Conservation (phyloP, 2,329 filamentous ascomycete genomes). For the Fusarium sp. region DNA sequence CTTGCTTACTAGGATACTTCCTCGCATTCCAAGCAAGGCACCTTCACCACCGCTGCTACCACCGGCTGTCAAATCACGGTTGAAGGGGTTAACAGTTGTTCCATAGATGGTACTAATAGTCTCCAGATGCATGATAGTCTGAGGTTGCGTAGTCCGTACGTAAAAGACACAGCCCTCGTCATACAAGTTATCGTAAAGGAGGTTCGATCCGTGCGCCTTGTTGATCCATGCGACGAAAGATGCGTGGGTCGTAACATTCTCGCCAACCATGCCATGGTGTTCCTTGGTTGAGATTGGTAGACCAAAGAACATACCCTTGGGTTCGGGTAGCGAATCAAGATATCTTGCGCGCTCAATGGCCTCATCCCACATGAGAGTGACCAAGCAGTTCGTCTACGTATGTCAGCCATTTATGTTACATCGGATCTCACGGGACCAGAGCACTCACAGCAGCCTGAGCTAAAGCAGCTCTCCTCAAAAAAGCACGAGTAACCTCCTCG, state of each 20-base stretch:
- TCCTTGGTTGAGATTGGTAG: slow-evolving; percentile 52
- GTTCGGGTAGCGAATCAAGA: slow-evolving; percentile 50
- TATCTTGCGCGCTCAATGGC: slow-evolving; percentile 49
- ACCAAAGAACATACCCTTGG: slow-evolving; percentile 49
- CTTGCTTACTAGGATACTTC: slow-evolving; percentile 51
- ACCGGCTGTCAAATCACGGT: slow-evolving; percentile 68
- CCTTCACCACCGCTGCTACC: slow-evolving; percentile 71
- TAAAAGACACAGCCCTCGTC: slow-evolving; percentile 53
- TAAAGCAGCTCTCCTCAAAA: slow-evolving; percentile 42
- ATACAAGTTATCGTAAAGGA: slow-evolving; percentile 47
- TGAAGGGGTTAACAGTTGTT: slow-evolving; percentile 71
- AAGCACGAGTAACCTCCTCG: slow-evolving; percentile 45
- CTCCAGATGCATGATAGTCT: slow-evolving; percentile 66
- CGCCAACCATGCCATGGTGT: slow-evolving; percentile 51
- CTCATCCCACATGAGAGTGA: slow-evolving; percentile 51
- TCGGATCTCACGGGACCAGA: rapidly evolving
- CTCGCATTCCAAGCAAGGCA: slow-evolving; percentile 55
- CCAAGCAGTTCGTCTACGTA: slow-evolving; percentile 49
- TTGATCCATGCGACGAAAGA: slow-evolving; percentile 49
- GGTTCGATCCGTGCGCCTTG: slow-evolving; percentile 48
- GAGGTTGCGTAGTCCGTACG: slow-evolving; percentile 76
- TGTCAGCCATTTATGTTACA: not conserved
- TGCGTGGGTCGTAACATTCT: slow-evolving; percentile 44
- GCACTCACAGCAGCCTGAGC: slow-evolving; percentile 43
- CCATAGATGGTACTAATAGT: slow-evolving; percentile 72